Base-by-base conservation (phyloP, 306 rosid genomes). In the Crotalaria pallida region DNA sequence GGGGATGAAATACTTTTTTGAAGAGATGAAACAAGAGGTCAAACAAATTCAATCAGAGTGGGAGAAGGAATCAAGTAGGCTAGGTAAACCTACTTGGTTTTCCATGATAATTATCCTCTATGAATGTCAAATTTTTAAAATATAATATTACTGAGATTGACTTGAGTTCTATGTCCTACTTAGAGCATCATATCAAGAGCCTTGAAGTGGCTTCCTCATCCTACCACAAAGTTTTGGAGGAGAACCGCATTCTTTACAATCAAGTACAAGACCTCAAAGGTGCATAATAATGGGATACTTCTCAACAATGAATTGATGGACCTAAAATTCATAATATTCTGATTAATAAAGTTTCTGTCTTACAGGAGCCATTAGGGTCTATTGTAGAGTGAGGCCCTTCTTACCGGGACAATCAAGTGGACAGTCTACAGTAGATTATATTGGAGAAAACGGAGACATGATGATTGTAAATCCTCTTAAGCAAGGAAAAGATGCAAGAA, bases 241-340 rank as follows among this genome's bases (percentile, higher is more conserved):
- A 95, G 78, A 95, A 95, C 38, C 96, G 99, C 27, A 43, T 62
- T 65, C 92, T 95, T 34, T 91, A 86, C 91, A 95, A 95, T 85
- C 96, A 87, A 89, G 95, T 95, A 67, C 99, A 95, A 81, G 99
- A 95, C 81, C 96, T 95, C 67, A 95, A 91, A 89, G 99, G 99
- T 95, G 40, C 43, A 64, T 15, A 70, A 58, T 67, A 69, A 65
- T 70, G 65, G 6, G 22, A 75, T 1, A 22, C 49, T 47, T 67
- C 58, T 9, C 22, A 17, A 50, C 33, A 45, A 23, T 59, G 41
- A 75, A 45, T 67, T 71, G 23, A 50, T 67, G 34, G 19, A 65
- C 29, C 9, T 53, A 38, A 38, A 24, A 40, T 27, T n/a, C 6
- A 13, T 22, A 11, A 15, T 73, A 18, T 45, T 55, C 33, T 23